A percentile compares a stretch with the other conserved stretches of the same genome.
Evolutionary conservation across 2,329 filamentous ascomycete genomes (phyloP).

Genomic region (Chalaropsis thielavioides): DNA sequence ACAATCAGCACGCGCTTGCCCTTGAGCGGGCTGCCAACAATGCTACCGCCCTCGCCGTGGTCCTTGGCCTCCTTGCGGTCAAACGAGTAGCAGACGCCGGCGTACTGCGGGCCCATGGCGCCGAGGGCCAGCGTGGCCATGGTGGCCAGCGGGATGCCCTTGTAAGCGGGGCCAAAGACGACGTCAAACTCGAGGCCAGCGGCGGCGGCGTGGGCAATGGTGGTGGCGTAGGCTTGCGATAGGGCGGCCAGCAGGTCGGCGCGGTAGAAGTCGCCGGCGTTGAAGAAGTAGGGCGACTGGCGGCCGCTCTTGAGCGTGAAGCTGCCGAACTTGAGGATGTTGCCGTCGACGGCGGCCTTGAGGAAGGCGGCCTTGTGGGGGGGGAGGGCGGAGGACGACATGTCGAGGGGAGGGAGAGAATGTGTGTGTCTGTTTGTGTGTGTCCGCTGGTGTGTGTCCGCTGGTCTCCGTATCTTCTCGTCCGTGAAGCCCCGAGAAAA

Average conservation of each 20-base stretch:
- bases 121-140: conserved; percentile 63
- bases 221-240: conserved; percentile 62
- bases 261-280: conserved; percentile 79
- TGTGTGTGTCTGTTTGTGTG: neutral
- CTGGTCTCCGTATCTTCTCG: too few relatives aligned
- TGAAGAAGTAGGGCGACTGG: conserved; percentile 93
- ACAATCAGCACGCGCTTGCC: conserved; percentile 80
- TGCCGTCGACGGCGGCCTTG: conserved; percentile 49
- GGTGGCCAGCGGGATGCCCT: conserved; percentile 83
- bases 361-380: conserved; percentile 62
- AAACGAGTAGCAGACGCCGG: conserved; percentile 66
- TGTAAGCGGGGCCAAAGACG: conserved; percentile 89
- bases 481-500: too few relatives aligned
- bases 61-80: conserved; percentile 95
- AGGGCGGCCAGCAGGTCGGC: conserved; percentile 65
- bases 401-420: neutral
- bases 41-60: conserved; percentile 86
- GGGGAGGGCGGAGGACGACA: conserved; percentile 30
- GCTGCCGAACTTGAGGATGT: conserved; percentile 65
- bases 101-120: conserved; percentile 52
- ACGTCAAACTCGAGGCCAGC: conserved; percentile 54
- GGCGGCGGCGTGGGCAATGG: conserved; percentile 37
- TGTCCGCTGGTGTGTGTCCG: neutral
- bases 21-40: conserved; percentile 74
- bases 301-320: conserved; percentile 89